Evolutionary conservation across 2,329 filamentous ascomycete genomes (phyloP), one percentile per base, ranked within the genome.

Genomic region (Colletotrichum liriopes): DNA sequence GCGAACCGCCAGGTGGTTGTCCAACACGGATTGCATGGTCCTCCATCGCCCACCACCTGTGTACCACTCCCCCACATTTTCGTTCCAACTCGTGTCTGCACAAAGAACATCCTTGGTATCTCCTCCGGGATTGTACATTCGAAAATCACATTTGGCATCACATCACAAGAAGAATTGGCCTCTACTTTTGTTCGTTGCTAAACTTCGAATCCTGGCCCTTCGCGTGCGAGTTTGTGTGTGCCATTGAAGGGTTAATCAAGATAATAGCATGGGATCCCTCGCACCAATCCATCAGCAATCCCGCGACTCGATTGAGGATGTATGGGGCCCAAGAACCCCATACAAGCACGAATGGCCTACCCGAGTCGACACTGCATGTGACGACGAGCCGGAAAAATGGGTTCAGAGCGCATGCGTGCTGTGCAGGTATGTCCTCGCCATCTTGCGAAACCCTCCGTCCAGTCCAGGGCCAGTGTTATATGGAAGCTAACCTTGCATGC

Each of bases 341-440:
- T 82, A 79, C 68, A 79, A 79, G 63, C 76, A 80, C 54, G 72
- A 81, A 54, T 82, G 81, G 80, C 81, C 80, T 1, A 75, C 75
- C 0, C 71, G 81, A 51, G 76, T 79, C 5, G 81, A 83, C 67
- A 54, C 66, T 29, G 74, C 76, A 9, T 71, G 68, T 49, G 76
- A 79, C 20, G 80, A 82, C 35, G 77, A 79, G 45, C 80, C 80
- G 0, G 80, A 83, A 3, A 78, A 78, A 75, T 83, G 81, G 81
- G 80, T 82, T 5, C 80, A 82, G 69, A 82, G 80, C 72, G 81
- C 81, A 1, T 83, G 81, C 75, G 79, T 82, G 11, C 75, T 82
- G 23, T 82, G 81, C n/a, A 41, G 35, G 35, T 58, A 14, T 18
- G 54, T 26, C 6, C 35, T 18, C 12, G 7, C 16, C 14, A 29